Conservation (phyloP, 805 yeast species). For the Lipomyces yamanashiensis region DNA sequence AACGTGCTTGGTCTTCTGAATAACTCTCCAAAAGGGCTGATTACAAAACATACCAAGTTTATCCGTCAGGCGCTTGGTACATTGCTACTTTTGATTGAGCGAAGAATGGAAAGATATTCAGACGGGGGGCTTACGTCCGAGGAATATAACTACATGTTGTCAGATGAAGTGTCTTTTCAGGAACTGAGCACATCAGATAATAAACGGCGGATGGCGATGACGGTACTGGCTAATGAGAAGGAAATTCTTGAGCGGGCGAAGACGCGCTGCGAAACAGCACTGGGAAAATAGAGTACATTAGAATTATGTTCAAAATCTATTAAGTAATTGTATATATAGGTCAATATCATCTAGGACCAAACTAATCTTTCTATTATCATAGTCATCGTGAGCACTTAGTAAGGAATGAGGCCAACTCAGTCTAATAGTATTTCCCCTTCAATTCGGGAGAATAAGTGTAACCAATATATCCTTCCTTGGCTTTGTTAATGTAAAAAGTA, state of each 20-base stretch:
- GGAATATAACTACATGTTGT: constrained; percentile 23
- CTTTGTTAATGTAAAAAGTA: constrained; percentile 50
- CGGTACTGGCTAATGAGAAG: constrained; percentile 27
- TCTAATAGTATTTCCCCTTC: constrained; percentile 26
- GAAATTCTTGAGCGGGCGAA: constrained; percentile 27
- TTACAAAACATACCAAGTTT: neutral
- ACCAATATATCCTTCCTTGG: constrained; percentile 31
- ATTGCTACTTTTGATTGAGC: constrained; percentile 5
- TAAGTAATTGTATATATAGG: neutral
- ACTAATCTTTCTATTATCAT: neutral
- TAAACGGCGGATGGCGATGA: constrained; percentile 15
- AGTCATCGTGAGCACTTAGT: too few species aligned
- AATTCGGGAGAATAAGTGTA: constrained; percentile 21
- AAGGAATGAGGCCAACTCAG: neutral
- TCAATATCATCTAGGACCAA: neutral
- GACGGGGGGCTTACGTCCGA: constrained; percentile 21
- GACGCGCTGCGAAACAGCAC: constrained; percentile 17
- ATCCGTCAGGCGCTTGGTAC: constrained; percentile 7
- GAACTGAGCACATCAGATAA: neutral
- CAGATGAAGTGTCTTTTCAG: constrained; percentile 1
- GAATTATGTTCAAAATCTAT: neutral
- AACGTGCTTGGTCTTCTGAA: constrained; percentile 14
- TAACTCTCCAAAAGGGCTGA: constrained; percentile 4
- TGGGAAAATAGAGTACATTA: constrained; percentile 8
- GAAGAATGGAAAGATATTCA: constrained; percentile 15